These are phyloP conservation scores for Plenodomus biglobosus DNA, from an alignment of 2,329 filamentous ascomycete species.

Conservation along the genomic window DNA sequence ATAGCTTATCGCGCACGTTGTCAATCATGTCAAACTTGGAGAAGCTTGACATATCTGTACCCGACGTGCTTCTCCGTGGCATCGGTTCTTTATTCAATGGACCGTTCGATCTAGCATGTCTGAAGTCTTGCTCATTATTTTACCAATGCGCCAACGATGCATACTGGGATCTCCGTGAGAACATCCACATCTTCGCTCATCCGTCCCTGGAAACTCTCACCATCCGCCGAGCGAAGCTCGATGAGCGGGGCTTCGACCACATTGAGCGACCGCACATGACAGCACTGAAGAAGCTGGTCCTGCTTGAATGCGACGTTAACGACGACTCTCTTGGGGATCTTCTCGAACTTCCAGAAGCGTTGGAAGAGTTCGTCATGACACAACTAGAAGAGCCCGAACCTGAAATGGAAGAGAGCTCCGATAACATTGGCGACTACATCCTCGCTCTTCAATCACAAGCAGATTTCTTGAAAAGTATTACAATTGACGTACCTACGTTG, in stretches of 20 bases:
- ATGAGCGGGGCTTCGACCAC: conserved; percentile 36
- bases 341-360: conserved; percentile 33
- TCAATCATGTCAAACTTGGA: conserved; percentile 40
- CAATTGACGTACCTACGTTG: conserved; percentile 32
- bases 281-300: conserved; percentile 27
- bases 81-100: conserved; percentile 39
- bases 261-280: conserved; percentile 36
- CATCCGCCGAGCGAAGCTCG: conserved; percentile 34
- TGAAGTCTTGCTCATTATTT: conserved; percentile 35
- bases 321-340: conserved; percentile 36
- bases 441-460: conserved; percentile 32
- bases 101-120: conserved; percentile 36
- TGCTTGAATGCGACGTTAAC: conserved; percentile 40
- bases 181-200: conserved; percentile 41
- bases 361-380: conserved; percentile 39
- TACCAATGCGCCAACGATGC: conserved; percentile 36
- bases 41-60: conserved; percentile 37
- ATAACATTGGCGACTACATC: conserved; percentile 37
- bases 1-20: conserved; percentile 33
- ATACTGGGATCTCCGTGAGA: conserved; percentile 40
- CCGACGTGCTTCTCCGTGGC: conserved; percentile 31
- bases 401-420: conserved; percentile 36
- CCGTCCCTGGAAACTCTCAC: conserved; percentile 31
- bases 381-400: conserved; percentile 35
- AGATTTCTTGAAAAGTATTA: conserved; percentile 31